These are phyloP conservation scores for Botrytis elliptica DNA, from an alignment of 2,329 filamentous ascomycete genomes.

Conservation along the genomic window DNA sequence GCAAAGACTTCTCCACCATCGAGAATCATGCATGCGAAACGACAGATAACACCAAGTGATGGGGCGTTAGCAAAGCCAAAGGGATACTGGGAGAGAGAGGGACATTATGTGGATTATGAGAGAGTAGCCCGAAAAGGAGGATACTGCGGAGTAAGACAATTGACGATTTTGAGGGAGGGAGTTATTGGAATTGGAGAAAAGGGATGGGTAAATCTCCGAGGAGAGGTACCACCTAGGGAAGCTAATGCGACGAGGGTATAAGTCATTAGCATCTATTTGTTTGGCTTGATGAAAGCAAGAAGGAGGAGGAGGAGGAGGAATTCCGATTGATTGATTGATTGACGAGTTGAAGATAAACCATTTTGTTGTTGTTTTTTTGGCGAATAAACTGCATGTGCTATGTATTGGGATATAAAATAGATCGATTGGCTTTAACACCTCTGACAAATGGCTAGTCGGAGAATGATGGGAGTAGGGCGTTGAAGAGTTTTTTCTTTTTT, in stretches of 20 bases:
- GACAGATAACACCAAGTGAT: not conserved
- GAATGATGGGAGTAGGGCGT: not conserved
- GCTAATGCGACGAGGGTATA: not conserved
- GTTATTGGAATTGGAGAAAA: constrained; percentile 33
- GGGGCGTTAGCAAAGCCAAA: constrained; percentile 9
- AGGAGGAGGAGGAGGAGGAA: not conserved
- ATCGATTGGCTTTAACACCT: not conserved
- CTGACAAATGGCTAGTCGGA: not conserved
- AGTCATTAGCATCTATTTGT: not conserved
- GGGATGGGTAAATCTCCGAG: constrained; percentile 39
- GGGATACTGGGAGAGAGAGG: constrained; percentile 34
- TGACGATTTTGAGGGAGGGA: constrained; percentile 46
- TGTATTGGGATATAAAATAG: not conserved
- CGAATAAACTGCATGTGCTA: not conserved
- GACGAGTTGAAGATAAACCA: not conserved
- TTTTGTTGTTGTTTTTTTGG: not conserved
- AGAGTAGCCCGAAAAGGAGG: constrained; percentile 51
- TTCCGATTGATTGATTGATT: not conserved
- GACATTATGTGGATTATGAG: constrained; percentile 45
- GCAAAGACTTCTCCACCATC: not conserved
- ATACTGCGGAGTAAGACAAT: constrained; percentile 55
- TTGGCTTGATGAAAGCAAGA: not conserved
- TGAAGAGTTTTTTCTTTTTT: not conserved
- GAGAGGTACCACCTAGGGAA: constrained; percentile 32
- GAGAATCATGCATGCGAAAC: constrained; percentile 12